Base-by-base conservation (phyloP, 2,329 filamentous ascomycete genomes). In the Alternaria postmessia region DNA sequence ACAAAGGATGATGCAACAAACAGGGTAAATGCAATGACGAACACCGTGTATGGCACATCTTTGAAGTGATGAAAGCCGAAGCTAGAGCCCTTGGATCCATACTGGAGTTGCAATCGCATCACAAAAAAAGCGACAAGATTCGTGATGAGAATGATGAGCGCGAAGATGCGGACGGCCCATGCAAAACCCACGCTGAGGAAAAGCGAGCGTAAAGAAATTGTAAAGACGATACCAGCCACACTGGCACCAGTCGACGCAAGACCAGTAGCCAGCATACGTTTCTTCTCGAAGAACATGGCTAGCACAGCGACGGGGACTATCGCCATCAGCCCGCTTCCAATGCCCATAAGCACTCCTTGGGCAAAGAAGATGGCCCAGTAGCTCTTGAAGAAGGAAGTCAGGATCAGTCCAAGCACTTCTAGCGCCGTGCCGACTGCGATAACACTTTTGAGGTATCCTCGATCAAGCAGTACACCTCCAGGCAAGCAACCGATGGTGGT, bases 241-340 rank as follows among this genome's bases (percentile, higher is more conserved):
- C 72, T 75, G 18, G 73, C 72, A 3, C 78, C 77, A 4, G 75
- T 72, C 3, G 75, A 73, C 14, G 67, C 71, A 16, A 79, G 57
- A 2, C 67, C 75, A 46, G 75, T 72, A 11, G 77, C 77, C 14
- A 74, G 47, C 42, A 73, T 76, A 20, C 77, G 56, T 22, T 71
- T 74, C 24, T 64, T 70, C 51, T 73, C 69, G 56, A 81, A 81
- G 57, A 75, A 80, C 28, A 67, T 72, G 46, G 74, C 72, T 1
- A 80, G 53, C 2, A 77, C 70, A 0, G 74, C 64, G 12, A 75
- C 65, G 0, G 57, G 60, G 2, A 63, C 48, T 56, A 77, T 18
- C 62, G 64, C 56, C 66, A 75, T 57, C 68, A 80, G 12, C 65
- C 68, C 62, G 74, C 65, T 39, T 63, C 79, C 75, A 69, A 79